Evolutionary conservation across 495 filamentous ascomycete genomes (phyloP).

Genomic region (Chlorociboria aeruginascens): DNA sequence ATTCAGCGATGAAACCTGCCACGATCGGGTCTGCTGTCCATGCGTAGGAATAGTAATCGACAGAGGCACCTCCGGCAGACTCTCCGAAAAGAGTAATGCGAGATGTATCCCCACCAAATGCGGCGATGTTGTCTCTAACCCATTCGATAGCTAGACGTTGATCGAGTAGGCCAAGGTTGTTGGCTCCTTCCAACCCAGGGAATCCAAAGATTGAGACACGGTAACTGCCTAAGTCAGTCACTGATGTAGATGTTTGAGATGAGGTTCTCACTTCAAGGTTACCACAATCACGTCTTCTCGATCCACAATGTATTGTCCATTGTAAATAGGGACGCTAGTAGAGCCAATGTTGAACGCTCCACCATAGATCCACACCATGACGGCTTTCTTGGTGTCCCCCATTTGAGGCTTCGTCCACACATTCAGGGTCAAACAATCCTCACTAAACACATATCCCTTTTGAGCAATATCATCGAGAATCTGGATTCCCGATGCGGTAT

Average conservation of each 20-base stretch:
- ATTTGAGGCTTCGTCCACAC: constrained; percentile 32
- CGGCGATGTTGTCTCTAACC: constrained; percentile 35
- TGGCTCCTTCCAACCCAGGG: constrained; percentile 21
- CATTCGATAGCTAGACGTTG: constrained; percentile 31
- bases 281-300: constrained; percentile 45
- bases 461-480: neutral
- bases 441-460: constrained; percentile 18
- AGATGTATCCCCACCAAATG: constrained; percentile 21
- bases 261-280: constrained; percentile 32
- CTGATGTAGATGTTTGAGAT: neutral
- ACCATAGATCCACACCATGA: constrained; percentile 32
- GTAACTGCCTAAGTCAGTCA: constrained; percentile 19
- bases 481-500: constrained; percentile 4
- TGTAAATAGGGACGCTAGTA: constrained; percentile 24
- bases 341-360: constrained; percentile 25
- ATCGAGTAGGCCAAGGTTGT: neutral
- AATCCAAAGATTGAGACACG: constrained; percentile 40
- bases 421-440: constrained; percentile 47
- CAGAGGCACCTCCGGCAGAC: constrained; percentile 36
- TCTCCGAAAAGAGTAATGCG: constrained; percentile 31
- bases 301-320: constrained; percentile 29
- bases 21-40: constrained; percentile 34
- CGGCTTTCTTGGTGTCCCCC: constrained; percentile 23
- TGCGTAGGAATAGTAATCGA: constrained; percentile 42
- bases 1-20: constrained; percentile 35